phyloP scores from a whole-genome alignment of 257 asterid genomes.

The Capsicum rhomboideum region DNA sequence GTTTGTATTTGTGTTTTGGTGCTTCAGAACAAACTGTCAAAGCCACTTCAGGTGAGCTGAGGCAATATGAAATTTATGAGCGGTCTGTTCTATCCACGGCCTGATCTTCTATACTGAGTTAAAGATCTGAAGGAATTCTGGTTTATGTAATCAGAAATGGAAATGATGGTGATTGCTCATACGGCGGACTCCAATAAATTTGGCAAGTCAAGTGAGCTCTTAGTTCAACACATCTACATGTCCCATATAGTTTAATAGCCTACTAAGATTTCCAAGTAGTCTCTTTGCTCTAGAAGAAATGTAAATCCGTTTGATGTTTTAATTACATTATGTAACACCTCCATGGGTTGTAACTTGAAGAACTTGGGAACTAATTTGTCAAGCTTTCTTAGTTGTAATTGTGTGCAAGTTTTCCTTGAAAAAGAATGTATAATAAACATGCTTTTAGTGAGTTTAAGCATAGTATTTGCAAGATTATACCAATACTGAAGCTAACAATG shows the following conservation, averaged over 20 bases:
- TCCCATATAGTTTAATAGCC: not conserved
- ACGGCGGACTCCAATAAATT: not conserved
- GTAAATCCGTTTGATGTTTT: not conserved
- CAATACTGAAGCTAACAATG: not conserved
- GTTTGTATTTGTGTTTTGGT: conserved; percentile 63
- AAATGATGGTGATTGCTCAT: not conserved
- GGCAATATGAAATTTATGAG: conserved; percentile 46
- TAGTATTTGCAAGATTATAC: not conserved
- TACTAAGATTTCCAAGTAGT: not conserved
- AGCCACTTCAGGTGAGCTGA: conserved; percentile 12
- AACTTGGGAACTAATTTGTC: not conserved
- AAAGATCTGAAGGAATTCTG: not conserved
- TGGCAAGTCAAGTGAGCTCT: not conserved
- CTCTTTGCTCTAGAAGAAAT: not conserved
- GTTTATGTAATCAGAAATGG: not conserved
- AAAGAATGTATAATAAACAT: not conserved
- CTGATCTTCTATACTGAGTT: conserved; percentile 12
- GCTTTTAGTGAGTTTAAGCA: not conserved
- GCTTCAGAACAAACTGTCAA: conserved; percentile 24
- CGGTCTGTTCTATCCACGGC: conserved; percentile 49
- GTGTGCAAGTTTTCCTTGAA: not conserved
- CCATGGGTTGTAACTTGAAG: not conserved
- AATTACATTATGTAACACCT: not conserved
- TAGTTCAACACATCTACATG: not conserved
- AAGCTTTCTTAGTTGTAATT: not conserved